A percentile compares a stretch with the other conserved stretches of the same genome.
Evolutionary conservation across 495 filamentous ascomycete species (phyloP).

Genomic region (Xylaria longipes): DNA sequence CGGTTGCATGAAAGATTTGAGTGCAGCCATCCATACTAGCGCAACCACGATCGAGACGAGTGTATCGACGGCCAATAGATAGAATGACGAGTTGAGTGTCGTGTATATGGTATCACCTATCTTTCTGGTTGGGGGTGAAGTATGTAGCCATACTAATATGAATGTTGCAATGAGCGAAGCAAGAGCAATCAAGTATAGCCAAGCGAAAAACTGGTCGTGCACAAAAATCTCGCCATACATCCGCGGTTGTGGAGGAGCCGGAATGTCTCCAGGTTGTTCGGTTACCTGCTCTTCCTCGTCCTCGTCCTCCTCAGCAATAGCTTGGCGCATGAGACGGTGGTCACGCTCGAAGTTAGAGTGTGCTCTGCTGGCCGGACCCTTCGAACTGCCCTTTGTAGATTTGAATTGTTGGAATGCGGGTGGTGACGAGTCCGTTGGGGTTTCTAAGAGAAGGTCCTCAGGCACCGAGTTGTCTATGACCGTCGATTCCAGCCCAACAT

Average conservation of each 20-base stretch:
- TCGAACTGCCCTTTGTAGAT: conserved; percentile 37
- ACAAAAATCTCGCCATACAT: conserved; percentile 56
- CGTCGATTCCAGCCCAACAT: conserved; percentile 79
- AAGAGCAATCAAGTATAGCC: conserved; percentile 82
- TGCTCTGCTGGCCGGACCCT: conserved; percentile 28
- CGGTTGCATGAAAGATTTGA: conserved; percentile 82
- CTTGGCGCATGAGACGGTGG: conserved; percentile 39
- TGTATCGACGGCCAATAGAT: conserved; percentile 88
- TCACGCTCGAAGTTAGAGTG: conserved; percentile 41
- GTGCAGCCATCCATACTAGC: conserved; percentile 85
- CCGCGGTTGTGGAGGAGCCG: conserved; percentile 32
- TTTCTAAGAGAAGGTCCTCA: conserved; percentile 63
- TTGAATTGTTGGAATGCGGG: conserved; percentile 85
- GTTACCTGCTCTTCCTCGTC: conserved; percentile 35
- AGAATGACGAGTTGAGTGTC: conserved; percentile 83
- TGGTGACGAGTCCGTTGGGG: conserved; percentile 69
- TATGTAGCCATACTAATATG: conserved; percentile 87
- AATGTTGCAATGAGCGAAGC: conserved; percentile 85
- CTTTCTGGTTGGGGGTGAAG: conserved; percentile 68
- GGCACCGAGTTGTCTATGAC: conserved; percentile 65
- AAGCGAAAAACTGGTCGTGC: conserved; percentile 92
- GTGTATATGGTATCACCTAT: conserved; percentile 92
- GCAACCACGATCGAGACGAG: conserved; percentile 87
- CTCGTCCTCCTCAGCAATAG: conserved; percentile 42
- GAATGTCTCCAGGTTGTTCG: conserved; percentile 31